These are phyloP conservation scores for Nakazawaea populi DNA, from an alignment of 805 yeast species.

Conservation along the genomic window DNA sequence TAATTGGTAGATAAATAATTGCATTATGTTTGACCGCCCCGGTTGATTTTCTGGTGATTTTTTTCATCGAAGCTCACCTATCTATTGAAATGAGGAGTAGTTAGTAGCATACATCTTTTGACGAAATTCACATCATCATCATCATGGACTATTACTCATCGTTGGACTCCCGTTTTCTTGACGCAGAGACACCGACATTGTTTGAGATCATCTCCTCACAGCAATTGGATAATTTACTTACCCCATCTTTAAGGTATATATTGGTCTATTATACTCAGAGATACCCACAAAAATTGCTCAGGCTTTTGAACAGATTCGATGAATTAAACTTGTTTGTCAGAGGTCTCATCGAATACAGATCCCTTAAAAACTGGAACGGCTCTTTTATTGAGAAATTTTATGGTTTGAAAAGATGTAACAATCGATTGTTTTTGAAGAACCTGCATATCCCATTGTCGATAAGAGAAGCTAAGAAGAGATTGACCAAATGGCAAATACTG, in stretches of 20 bases:
- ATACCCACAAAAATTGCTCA: constrained; percentile 62
- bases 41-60: no score
- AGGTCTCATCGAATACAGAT: constrained; percentile 64
- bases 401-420: constrained; percentile 66
- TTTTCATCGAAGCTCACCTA: no score
- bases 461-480: constrained; percentile 31
- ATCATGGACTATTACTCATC: constrained; percentile 77
- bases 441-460: neutral
- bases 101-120: no score
- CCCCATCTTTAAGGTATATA: constrained; percentile 79
- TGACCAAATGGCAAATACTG: constrained; percentile 46
- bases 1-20: no score
- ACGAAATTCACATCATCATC: no score
- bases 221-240: constrained; percentile 69
- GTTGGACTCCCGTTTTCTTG: constrained; percentile 69
- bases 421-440: neutral
- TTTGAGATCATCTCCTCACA: constrained; percentile 82
- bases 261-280: constrained; percentile 75
- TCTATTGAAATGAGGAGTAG: no score
- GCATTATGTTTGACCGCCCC: no score
- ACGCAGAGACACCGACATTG: constrained; percentile 74
- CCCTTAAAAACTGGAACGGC: constrained; percentile 69
- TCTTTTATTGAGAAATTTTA: constrained; percentile 90
- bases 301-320: constrained; percentile 65
- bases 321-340: constrained; percentile 61